Conservation (phyloP, 345 rosid species). For the Geranium brycei region DNA sequence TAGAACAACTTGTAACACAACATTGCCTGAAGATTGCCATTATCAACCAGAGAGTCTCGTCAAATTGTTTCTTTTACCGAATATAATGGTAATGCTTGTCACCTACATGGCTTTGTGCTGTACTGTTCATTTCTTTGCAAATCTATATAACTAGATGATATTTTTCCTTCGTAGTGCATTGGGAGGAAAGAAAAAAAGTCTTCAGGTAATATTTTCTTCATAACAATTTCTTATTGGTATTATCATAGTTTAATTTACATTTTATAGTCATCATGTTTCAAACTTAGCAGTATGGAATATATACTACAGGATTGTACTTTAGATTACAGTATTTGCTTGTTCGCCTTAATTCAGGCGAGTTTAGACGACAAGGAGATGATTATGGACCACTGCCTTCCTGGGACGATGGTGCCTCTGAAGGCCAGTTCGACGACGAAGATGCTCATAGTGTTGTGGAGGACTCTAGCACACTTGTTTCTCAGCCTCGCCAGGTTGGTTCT, state of each 20-base stretch:
- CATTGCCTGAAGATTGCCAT: constrained; percentile 95
- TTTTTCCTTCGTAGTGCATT: constrained; percentile 50
- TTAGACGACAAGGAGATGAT: constrained; percentile 34
- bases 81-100: constrained; percentile 47
- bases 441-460: constrained; percentile 53
- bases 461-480: constrained; percentile 48
- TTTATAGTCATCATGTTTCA: too few relatives aligned
- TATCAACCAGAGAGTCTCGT: constrained; percentile 87
- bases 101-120: background rate
- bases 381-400: constrained; percentile 42
- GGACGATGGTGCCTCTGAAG: constrained; percentile 40
- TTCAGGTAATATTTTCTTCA: constrained; percentile 34
- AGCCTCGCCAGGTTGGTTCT: constrained; percentile 68
- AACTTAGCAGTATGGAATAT: too few relatives aligned
- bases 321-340: too few relatives aligned
- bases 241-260: too few relatives aligned
- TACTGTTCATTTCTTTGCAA: constrained; percentile 4
- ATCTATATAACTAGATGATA: background rate
- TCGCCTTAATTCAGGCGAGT: constrained; percentile 34
- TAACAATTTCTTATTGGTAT: too few relatives aligned
- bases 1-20: constrained; percentile 44
- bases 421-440: constrained; percentile 43
- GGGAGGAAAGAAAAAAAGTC: constrained; percentile 50
- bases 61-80: constrained; percentile 77
- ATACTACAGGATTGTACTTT: too few relatives aligned